Evolutionary conservation across 1,139 yeast genomes (phyloP).

Genomic region (Nakaseomyces sp.): DNA sequence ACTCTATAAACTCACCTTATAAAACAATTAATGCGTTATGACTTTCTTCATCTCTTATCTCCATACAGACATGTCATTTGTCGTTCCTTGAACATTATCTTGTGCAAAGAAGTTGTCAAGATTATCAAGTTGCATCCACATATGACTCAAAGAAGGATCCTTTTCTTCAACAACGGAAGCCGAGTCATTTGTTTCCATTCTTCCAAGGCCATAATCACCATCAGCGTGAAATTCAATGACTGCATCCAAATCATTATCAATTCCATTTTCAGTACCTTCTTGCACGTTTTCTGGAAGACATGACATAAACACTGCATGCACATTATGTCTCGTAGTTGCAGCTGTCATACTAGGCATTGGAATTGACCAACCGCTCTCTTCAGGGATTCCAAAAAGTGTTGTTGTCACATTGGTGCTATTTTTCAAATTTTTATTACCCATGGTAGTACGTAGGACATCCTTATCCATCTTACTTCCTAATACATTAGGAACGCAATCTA

Average conservation of each 20-base stretch:
- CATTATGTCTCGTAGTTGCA: slow-evolving; percentile 80
- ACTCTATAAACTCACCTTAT: neutral
- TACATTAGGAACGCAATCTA: slow-evolving; percentile 78
- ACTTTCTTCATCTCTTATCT: neutral
- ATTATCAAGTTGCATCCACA: slow-evolving; percentile 95
- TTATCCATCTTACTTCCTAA: slow-evolving; percentile 86
- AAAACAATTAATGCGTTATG: neutral
- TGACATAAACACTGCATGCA: slow-evolving; percentile 89
- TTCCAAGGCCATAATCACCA: slow-evolving; percentile 29
- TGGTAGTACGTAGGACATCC: slow-evolving; percentile 82
- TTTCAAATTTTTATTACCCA: slow-evolving; percentile 70
- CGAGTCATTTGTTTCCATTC: slow-evolving; percentile 31
- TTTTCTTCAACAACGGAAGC: slow-evolving; percentile 46
- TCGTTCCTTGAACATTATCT: slow-evolving; percentile 37
- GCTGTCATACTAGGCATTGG: slow-evolving; percentile 92
- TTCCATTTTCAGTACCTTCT: slow-evolving; percentile 23
- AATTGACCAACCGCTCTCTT: slow-evolving; percentile 96
- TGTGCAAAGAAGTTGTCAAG: slow-evolving; percentile 86
- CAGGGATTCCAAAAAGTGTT: slow-evolving; percentile 90
- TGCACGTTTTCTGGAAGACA: slow-evolving; percentile 38
- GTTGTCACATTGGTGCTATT: slow-evolving; percentile 82
- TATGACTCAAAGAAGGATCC: slow-evolving; percentile 71
- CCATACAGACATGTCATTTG: slow-evolving; percentile 11
- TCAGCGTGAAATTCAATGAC: slow-evolving; percentile 62
- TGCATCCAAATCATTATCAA: slow-evolving; percentile 44